phyloP scores from a whole-genome alignment of 768 basidiomycete genomes.

The Mycena indigotica region DNA sequence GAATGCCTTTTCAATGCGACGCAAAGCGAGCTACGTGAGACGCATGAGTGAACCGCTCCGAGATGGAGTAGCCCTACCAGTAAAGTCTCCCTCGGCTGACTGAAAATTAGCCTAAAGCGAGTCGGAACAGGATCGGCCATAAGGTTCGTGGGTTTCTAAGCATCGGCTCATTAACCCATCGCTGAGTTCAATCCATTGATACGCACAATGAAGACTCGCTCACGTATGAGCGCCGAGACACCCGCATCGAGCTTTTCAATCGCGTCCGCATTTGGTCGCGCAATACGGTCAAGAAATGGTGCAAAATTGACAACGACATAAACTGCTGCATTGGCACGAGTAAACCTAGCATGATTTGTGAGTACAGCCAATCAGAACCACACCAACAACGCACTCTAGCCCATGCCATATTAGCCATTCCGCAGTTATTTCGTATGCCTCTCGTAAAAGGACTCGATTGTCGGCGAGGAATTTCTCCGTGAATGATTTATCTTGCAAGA shows the following conservation, averaged over 20 bases:
- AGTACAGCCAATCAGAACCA: background rate
- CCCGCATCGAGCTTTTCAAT: slow-evolving; percentile 12
- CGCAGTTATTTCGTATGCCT: slow-evolving; percentile 28
- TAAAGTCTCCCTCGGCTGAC: slow-evolving; percentile 10
- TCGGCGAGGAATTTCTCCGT: slow-evolving; percentile 21
- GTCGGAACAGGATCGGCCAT: slow-evolving; percentile 21
- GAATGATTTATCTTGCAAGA: slow-evolving; percentile 24
- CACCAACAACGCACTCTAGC: background rate
- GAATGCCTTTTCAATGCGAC: slow-evolving; percentile 18
- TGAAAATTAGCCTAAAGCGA: slow-evolving; percentile 19
- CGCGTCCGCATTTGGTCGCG: background rate
- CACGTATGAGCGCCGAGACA: slow-evolving; percentile 13
- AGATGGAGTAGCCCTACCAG: slow-evolving; percentile 1
- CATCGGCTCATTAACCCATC: background rate
- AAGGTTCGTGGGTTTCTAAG: slow-evolving; percentile 19
- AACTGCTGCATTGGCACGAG: slow-evolving; percentile 16
- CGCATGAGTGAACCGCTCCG: background rate
- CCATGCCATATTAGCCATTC: slow-evolving; percentile 28
- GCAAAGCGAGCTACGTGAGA: slow-evolving; percentile 8
- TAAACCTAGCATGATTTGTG: slow-evolving; percentile 8
- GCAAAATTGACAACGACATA: slow-evolving; percentile 18
- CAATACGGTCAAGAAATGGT: slow-evolving; percentile 16
- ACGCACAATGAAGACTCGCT: slow-evolving; percentile 16
- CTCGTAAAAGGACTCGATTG: slow-evolving; percentile 19
- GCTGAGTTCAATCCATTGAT: too few species aligned